These are phyloP conservation scores for Cyathus striatus DNA, from an alignment of 768 basidiomycete genomes.

Conservation along the genomic window DNA sequence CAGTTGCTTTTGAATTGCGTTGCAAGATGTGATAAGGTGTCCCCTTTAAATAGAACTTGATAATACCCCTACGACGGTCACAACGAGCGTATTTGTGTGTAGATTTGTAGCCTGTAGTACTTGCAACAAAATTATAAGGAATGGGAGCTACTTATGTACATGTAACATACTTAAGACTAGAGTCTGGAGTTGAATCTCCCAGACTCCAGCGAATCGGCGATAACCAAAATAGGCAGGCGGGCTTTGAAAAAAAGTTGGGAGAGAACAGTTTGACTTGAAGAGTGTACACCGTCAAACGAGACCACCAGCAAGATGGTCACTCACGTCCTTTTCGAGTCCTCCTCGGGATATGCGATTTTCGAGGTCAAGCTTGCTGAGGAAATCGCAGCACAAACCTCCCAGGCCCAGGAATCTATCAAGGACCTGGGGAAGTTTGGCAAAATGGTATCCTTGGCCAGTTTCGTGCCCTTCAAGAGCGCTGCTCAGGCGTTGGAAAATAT, in stretches of 20 bases:
- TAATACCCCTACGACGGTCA: background rate
- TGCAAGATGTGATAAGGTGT: constrained; percentile 48
- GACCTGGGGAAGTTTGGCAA: constrained; percentile 87
- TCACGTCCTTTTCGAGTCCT: constrained; percentile 89
- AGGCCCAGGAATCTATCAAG: constrained; percentile 80
- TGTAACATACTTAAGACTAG: too few relatives aligned
- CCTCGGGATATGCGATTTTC: constrained; percentile 93
- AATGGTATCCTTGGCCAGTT: constrained; percentile 88
- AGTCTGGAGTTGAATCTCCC: too few relatives aligned
- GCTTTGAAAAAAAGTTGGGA: background rate
- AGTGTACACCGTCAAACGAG: constrained; percentile 17
- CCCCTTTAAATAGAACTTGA: constrained; percentile 45
- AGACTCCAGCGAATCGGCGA: too few relatives aligned
- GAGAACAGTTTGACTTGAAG: background rate
- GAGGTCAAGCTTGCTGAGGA: constrained; percentile 84
- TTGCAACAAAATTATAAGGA: too few relatives aligned
- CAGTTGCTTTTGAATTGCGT: constrained; percentile 58
- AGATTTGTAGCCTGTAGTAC: too few relatives aligned
- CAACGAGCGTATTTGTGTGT: too few relatives aligned
- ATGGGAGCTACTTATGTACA: too few relatives aligned
- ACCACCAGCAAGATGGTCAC: constrained; percentile 51
- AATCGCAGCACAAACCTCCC: constrained; percentile 72
- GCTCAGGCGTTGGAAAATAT: constrained; percentile 93
- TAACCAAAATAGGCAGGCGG: background rate
- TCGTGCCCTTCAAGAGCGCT: constrained; percentile 90